Evolutionary conservation across 1,284 basidiomycete genomes (phyloP), one percentile per base, ranked within the genome.

Genomic region (Pyrrhoderma noxium): DNA sequence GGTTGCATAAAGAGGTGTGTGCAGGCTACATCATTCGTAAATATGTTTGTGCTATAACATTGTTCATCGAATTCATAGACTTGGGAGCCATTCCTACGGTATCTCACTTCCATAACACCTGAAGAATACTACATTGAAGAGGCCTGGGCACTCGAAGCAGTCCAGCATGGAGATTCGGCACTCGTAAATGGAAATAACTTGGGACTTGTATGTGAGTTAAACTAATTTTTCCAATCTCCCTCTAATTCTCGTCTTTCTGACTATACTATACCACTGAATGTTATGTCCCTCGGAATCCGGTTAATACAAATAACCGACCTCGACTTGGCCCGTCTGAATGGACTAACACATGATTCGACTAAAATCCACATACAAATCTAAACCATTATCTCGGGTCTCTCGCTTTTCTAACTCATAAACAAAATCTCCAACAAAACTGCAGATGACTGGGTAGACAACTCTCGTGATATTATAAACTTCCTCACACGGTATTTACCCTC

Each of bases 71-170:
- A n/a, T n/a, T n/a, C 16, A 22, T 38, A 68, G 67, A 65, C 60
- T n/a, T 68, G 66, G 65, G 67, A 68, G 46, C 65, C 65, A 5
- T 58, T 59, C 3, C 46, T 68, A 4, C 49, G 49, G 3, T 56
- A 58, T 8, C 57, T 51, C 22, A n/a, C 45, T n/a, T 22, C 18
- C n/a, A 3, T 42, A 2, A 23, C 37, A 25, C 9, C n/a, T 2
- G 27, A 50, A 19, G 27, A 27, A 21, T 37, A 25, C 52, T 56
- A 8, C 35, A 56, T 83, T 8, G 70, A 76, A 47, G 80, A 83
- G 57, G 69, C 82, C 13, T 82, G 78, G 77, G 58, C 70, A 1
- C 66, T 80, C 54, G 80, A 82, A 60, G 71, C 74, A 41, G 67
- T 72, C 2, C 73, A 78, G 54, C 79, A 81, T 51, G 79, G 76